Evolutionary conservation across 106 monocot species (phyloP), one percentile per base, ranked within the genome.

Genomic region (Allium fistulosum): DNA sequence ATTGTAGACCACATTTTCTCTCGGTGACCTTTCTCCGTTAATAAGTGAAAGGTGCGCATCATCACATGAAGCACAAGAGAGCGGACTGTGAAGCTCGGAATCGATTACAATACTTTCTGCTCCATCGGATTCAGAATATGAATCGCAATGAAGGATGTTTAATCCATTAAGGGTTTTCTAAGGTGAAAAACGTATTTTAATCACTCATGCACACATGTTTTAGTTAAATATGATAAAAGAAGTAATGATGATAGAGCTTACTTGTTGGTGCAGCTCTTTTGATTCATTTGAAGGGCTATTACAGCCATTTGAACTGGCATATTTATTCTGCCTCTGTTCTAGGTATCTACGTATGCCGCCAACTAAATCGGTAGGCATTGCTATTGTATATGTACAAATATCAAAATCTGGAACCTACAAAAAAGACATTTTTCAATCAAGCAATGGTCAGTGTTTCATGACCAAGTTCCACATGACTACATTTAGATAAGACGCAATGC

Each of bases 391-490:
- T 28, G 82, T 85, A 49, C 84, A 84, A 17, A 82, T 70, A 62
- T 89, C 88, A 80, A 89, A 89, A 73, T 89, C 85, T 69, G 88
- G 88, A 71, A 89, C 82, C 88, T 89, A 61, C 14, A 46, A 68
- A 8, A 70, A 37, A 62, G 46, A 62, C n/a, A 66, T 26, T 12
- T 56, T 66, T 46, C 27, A 18, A 7, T 48, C 46, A 64, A 1
- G 7, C 13, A 53, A 46, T 66, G 66, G 50, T 50, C 7, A 50
- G 0, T 13, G 52, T 53, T 53, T 9, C 13, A 53, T 53, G 52
- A 22, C 1, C 22, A 22, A 22, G 22, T 22, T 22, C 22, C 22
- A 12, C 6, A 2, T 55, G 53, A 3, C 53, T 55, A 15, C 13
- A 53, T 46, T 14, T 51, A 66, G 17, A 17, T 59, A 37, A 37